Base-by-base conservation (phyloP, 495 filamentous ascomycete species). In the Trichoderma parareesei region DNA sequence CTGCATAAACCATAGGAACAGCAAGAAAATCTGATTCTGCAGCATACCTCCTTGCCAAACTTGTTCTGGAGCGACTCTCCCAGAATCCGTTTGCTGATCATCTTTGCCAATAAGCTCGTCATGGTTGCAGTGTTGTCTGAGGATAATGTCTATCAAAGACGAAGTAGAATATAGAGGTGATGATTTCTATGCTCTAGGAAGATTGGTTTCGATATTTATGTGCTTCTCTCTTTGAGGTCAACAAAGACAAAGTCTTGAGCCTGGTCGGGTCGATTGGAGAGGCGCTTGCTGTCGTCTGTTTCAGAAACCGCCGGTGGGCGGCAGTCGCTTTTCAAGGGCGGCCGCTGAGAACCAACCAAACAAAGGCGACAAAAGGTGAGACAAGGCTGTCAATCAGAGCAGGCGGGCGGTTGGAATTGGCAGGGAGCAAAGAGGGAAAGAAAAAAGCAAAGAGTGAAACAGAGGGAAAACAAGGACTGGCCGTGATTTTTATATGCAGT, bases 51-150 rank as follows among this genome's bases (percentile, higher is more conserved):
- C 66, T 80, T 77, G 67, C 90, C 88, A 74, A 87, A 88, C 66
- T 86, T 82, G 70, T 91, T 90, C 57, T 80, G 77, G 18, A 83
- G 74, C 11, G 82, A 82, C 72, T 90, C 88, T 38, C 81, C 85
- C 37, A 91, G 77, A 61, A 91, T 82, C 68, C 78, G 85, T 71
- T 90, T 88, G 67, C 82, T 79, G 49, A 91, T 77, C 46, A 88
- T 72, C 61, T 82, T 85, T 33, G 77, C 76, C 1, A 88, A 69
- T 43, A 79, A 62, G 48, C 75, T 72, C 37, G 85, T 79, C 85
- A 88, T 87, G 43, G 66, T 63, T 49, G 42, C 65, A 13, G 8
- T 62, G 5, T 33, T 60, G 5, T 42, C 1, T 13, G 20, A 35
- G 27, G 20, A 14, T 35, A 14, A 18, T 62, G 46, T 2, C 14